A percentile compares a stretch with the other conserved stretches of the same genome.
Conservation (phyloP, 495 filamentous ascomycete genomes). For the Neurospora terricola region DNA sequence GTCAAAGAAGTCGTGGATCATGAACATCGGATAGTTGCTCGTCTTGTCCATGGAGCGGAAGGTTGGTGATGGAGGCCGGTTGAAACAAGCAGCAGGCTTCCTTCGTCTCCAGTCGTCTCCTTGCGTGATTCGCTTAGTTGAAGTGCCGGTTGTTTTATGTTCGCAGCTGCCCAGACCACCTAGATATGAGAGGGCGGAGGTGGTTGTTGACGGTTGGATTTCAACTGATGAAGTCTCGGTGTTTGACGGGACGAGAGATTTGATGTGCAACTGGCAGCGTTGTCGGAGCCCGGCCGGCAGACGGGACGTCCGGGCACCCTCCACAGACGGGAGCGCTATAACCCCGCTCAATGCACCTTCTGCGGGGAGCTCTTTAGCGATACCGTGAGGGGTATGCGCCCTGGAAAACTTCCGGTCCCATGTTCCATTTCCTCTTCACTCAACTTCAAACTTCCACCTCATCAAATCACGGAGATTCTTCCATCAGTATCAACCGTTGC, state of each 20-base stretch:
- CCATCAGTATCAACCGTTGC: not conserved
- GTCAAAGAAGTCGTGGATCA: not conserved
- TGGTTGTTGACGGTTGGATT: not conserved
- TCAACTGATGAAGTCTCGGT: not conserved
- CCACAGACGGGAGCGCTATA: too few relatives aligned
- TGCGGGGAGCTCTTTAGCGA: not conserved
- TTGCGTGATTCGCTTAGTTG: not conserved
- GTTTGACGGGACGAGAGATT: not conserved
- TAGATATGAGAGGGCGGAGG: not conserved
- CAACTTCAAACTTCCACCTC: not conserved
- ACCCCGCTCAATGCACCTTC: not conserved
- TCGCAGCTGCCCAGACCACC: not conserved
- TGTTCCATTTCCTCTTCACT: not conserved
- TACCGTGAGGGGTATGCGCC: not conserved
- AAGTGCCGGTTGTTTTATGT: not conserved
- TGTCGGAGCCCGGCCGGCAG: not conserved
- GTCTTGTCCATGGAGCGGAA: not conserved
- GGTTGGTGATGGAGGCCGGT: not conserved
- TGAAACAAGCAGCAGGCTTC: not conserved
- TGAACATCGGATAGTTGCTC: not conserved
- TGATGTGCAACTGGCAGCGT: not conserved
- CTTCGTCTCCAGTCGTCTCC: not conserved
- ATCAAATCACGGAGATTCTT: not conserved
- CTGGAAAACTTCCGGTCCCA: not conserved
- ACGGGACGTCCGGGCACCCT: not conserved